These are phyloP conservation scores for Monosporascus cannonballus DNA, from an alignment of 2,329 filamentous ascomycete species.

Conservation along the genomic window DNA sequence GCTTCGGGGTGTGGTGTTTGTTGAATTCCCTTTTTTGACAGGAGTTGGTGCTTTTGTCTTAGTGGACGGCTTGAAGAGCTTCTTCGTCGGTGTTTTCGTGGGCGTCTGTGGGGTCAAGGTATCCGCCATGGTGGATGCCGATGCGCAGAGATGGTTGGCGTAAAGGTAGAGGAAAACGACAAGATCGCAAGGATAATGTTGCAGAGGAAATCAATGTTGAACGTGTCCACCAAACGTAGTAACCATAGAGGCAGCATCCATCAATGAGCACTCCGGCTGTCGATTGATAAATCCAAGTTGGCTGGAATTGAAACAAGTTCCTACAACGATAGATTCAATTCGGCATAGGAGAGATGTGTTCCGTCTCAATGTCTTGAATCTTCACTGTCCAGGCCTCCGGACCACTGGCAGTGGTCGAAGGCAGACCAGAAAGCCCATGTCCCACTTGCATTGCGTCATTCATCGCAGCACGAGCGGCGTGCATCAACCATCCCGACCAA, in stretches of 20 bases:
- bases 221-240: background rate
- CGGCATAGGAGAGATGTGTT: too few species aligned
- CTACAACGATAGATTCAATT: too few species aligned
- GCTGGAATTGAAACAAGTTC: background rate
- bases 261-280: background rate
- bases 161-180: slow-evolving; percentile 17
- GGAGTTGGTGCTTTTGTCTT: slow-evolving; percentile 25
- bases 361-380: background rate
- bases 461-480: background rate
- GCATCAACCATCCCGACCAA: too few species aligned
- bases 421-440: background rate
- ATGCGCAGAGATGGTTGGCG: slow-evolving; percentile 13
- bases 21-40: slow-evolving; percentile 13
- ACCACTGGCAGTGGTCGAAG: background rate
- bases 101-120: slow-evolving; percentile 21
- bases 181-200: slow-evolving; percentile 16
- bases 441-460: background rate
- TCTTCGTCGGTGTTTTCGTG: slow-evolving; percentile 22
- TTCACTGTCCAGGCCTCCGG: background rate
- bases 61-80: slow-evolving; percentile 26
- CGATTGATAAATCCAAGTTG: background rate
- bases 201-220: slow-evolving; percentile 13
- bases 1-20: slow-evolving; percentile 10
- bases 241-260: slow-evolving; percentile 9
- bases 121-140: slow-evolving; percentile 20